Evolutionary conservation across 1,139 yeast species (phyloP).

Genomic region (Pneumocystis carinii): DNA sequence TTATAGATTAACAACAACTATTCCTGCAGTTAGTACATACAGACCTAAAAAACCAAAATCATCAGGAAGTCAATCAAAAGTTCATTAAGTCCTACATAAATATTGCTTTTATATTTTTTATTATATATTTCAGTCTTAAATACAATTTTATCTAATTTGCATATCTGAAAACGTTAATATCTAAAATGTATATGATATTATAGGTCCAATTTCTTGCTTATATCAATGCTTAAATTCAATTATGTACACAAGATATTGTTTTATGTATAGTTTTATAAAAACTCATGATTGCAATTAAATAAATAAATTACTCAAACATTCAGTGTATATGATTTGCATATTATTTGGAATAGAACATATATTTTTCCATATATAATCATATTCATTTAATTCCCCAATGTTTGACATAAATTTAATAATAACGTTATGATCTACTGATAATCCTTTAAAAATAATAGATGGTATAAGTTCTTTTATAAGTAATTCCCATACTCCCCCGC

Average conservation of each 20-base stretch:
- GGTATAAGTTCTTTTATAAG: neutral
- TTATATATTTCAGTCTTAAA: neutral
- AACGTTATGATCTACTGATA: neutral
- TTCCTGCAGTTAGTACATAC: constrained; percentile 94
- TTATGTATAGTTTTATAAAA: neutral
- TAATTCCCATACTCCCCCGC: neutral
- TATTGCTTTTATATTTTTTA: neutral
- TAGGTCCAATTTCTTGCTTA: neutral
- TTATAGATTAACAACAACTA: constrained; percentile 27
- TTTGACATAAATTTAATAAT: neutral
- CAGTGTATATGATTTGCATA: neutral
- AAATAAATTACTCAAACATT: neutral
- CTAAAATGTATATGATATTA: neutral
- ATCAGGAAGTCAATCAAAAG: neutral
- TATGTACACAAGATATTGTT: neutral
- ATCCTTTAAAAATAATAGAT: neutral
- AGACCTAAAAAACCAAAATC: constrained; percentile 26
- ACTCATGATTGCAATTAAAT: neutral
- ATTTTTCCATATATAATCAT: neutral
- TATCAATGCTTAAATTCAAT: neutral
- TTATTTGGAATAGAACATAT: neutral
- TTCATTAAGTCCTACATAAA: neutral
- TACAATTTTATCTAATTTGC: too few species aligned
- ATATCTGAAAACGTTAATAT: neutral
- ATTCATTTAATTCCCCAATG: neutral